These are phyloP conservation scores for Sporothrix phasma DNA, from an alignment of 2,329 filamentous ascomycete species.

Conservation along the genomic window DNA sequence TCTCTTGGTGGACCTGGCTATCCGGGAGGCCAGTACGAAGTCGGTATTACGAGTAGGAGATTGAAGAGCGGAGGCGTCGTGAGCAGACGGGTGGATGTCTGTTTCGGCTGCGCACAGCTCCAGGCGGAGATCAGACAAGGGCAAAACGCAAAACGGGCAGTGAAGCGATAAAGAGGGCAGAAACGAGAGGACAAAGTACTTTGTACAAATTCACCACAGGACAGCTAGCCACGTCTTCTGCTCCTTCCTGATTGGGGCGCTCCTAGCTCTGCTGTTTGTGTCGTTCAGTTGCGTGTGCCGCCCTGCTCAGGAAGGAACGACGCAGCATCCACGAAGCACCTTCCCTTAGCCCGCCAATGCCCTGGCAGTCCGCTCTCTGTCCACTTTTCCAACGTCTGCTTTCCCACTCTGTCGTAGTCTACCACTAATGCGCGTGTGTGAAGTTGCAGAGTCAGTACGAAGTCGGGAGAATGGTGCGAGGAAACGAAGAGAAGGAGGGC, in stretches of 20 bases:
- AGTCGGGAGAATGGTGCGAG: too few relatives aligned
- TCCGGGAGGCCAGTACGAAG: neutral
- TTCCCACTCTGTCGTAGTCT: too few relatives aligned
- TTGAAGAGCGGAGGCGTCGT: neutral
- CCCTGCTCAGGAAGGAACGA: too few relatives aligned
- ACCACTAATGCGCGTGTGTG: neutral
- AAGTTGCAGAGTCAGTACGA: neutral
- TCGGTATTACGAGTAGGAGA: too few relatives aligned
- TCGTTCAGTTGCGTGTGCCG: neutral
- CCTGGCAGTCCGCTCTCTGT: neutral
- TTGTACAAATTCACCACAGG: neutral
- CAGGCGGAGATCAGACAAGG: too few relatives aligned
- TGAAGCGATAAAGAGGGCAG: too few relatives aligned
- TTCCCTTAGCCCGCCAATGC: neutral
- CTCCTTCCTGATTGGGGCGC: constrained; percentile 6
- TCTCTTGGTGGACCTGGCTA: neutral
- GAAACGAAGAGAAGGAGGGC: too few relatives aligned
- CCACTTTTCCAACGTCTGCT: neutral
- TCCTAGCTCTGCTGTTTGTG: neutral
- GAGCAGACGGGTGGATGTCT: too few relatives aligned
- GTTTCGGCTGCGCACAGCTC: too few relatives aligned
- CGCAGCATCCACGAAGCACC: neutral
- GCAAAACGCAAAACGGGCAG: too few relatives aligned
- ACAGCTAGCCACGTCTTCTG: too few relatives aligned
- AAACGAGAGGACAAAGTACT: too few relatives aligned